These are phyloP conservation scores for Tilletia walkeri DNA, from an alignment of 1,284 basidiomycete genomes.

Conservation along the genomic window DNA sequence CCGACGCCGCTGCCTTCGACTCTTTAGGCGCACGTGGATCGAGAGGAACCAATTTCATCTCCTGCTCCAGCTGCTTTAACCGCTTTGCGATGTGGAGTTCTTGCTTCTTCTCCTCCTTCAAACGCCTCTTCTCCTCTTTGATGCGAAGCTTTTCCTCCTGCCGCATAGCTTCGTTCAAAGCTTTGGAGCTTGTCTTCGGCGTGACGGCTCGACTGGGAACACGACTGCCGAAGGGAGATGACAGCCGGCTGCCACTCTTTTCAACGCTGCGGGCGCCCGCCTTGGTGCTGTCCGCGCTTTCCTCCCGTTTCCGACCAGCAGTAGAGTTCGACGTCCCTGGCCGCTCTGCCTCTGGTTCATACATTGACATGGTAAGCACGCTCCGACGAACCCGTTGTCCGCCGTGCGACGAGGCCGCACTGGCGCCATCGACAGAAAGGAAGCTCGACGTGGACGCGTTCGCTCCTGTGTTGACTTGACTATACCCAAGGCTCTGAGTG, in stretches of 20 bases:
- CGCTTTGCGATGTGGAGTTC: not conserved
- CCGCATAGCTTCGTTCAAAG: not conserved
- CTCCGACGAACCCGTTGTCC: constrained; percentile 3
- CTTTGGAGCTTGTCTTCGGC: not conserved
- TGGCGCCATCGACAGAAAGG: not conserved
- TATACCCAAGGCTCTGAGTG: not conserved
- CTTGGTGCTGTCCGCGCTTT: not conserved
- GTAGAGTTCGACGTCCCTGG: not conserved
- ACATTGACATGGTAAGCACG: constrained; percentile 12
- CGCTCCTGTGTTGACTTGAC: not conserved
- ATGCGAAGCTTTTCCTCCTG: not conserved
- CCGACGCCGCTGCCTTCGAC: not conserved
- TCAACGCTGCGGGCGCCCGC: not conserved
- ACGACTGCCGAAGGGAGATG: constrained; percentile 12
- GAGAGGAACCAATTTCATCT: not conserved
- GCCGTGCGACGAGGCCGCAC: not conserved
- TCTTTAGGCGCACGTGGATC: constrained; percentile 6
- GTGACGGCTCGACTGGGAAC: constrained; percentile 2
- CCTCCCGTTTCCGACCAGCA: not conserved
- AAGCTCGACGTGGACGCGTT: constrained; percentile 12
- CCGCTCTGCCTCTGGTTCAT: not conserved
- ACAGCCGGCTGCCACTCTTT: constrained; percentile 2
- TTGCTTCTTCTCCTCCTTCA: constrained; percentile 14
- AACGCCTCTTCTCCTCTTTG: constrained; percentile 1
- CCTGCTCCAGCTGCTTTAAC: not conserved